These are phyloP conservation scores for Rhodotorula kratochvilovae DNA, from an alignment of 768 basidiomycete genomes.

Conservation along the genomic window DNA sequence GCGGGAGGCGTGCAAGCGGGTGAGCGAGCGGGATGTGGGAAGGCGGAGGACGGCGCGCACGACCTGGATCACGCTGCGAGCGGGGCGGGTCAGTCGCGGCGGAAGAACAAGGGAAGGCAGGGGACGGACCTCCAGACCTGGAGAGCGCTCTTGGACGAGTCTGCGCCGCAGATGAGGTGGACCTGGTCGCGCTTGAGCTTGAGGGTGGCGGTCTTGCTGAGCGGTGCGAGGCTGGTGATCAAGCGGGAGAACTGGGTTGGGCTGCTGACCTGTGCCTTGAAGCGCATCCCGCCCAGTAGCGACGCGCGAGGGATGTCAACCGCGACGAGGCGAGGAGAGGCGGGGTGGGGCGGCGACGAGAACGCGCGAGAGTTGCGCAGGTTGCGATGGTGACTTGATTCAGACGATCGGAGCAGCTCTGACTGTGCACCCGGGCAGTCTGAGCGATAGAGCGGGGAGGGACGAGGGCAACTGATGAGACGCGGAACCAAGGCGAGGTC, in stretches of 20 bases:
- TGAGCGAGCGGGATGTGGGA: conserved; percentile 50
- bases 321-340: neutral
- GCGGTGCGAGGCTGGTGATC: conserved; percentile 31
- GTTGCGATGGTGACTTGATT: too few relatives aligned
- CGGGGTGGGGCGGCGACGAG: neutral
- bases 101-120: neutral
- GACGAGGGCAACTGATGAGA: too few relatives aligned
- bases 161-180: conserved; percentile 76
- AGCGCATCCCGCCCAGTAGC: conserved; percentile 17
- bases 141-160: conserved; percentile 73
- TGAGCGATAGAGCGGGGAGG: too few relatives aligned
- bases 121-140: conserved; percentile 72
- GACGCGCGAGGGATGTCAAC: neutral
- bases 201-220: conserved; percentile 32
- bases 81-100: too few relatives aligned
- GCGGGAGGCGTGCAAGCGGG: neutral
- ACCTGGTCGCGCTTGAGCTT: conserved; percentile 46
- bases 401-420: too few relatives aligned
- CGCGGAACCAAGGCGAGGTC: too few relatives aligned
- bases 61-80: conserved; percentile 34
- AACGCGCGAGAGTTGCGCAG: neutral
- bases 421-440: too few relatives aligned
- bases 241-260: conserved; percentile 17
- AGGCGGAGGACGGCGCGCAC: neutral
- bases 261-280: conserved; percentile 30